Percentiles rank a stretch among this genome's conserved stretches.
Conservation (phyloP, 352 stramenopile genomes). For the Pythium rishiriense region DNA sequence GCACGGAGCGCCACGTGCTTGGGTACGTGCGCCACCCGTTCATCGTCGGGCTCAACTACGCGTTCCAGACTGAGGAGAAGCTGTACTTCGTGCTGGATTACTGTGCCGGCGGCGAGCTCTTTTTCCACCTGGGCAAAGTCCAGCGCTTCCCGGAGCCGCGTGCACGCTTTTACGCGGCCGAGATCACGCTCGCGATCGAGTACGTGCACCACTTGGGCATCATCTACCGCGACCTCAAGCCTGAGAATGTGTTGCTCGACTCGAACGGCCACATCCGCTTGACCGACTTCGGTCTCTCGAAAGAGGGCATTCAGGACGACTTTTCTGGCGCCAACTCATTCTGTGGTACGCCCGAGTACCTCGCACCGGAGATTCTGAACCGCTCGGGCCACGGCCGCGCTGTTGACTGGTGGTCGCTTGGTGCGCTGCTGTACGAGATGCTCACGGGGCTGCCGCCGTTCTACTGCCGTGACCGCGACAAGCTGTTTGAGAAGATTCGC, state of each 20-base stretch:
- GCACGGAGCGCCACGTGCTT: conserved; percentile 96
- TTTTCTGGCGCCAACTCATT: conserved; percentile 94
- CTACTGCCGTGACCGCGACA: conserved; percentile 95
- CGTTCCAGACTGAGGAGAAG: conserved; percentile 97
- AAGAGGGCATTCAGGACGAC: conserved; percentile 88
- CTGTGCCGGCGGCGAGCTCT: conserved; percentile 95
- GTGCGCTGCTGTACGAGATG: conserved; percentile 88
- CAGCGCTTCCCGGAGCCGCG: conserved; percentile 94
- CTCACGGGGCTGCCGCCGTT: conserved; percentile 87
- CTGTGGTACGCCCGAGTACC: conserved; percentile 86
- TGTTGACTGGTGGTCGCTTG: conserved; percentile 98
- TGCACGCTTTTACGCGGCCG: conserved; percentile 96
- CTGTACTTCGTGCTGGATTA: conserved; percentile 99
- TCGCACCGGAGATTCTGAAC: conserved; percentile 95
- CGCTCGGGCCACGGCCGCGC: conserved; percentile 94
- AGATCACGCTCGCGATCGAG: conserved; percentile 97
- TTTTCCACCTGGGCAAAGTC: conserved; percentile 92
- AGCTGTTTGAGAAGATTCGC: conserved; percentile 98
- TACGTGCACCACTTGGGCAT: conserved; percentile 91
- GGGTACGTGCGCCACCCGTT: conserved; percentile 98
- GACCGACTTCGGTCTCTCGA: conserved; percentile 97
- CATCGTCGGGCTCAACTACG: conserved; percentile 95
- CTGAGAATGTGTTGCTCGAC: conserved; percentile 94
- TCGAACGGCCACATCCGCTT: conserved; percentile 95
- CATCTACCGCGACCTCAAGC: conserved; percentile 77